phyloP scores from a whole-genome alignment of 2,329 filamentous ascomycete genomes.

The Nigrospora osmanthi region DNA sequence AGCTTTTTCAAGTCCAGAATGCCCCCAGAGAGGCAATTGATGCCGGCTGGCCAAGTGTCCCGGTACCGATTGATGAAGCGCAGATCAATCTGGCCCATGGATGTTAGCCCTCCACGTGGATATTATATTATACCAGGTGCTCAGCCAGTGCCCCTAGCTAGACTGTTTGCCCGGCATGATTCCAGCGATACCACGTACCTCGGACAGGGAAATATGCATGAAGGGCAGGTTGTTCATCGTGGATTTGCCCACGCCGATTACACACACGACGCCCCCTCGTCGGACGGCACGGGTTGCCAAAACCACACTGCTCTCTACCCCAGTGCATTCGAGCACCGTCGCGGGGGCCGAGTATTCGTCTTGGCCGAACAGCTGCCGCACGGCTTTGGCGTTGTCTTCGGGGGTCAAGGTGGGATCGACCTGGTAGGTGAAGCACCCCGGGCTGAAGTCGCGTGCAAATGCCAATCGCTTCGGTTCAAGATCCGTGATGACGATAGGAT shows the following conservation, averaged over 20 bases:
- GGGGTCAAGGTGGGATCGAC: conserved; percentile 35
- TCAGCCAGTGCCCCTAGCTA: neutral
- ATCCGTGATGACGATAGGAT: conserved; percentile 58
- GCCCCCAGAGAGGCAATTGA: conserved; percentile 50
- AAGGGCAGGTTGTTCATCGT: conserved; percentile 60
- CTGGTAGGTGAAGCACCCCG: conserved; percentile 44
- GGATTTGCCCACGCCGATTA: conserved; percentile 54
- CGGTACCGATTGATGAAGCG: conserved; percentile 65
- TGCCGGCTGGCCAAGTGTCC: conserved; percentile 62
- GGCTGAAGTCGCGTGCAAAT: conserved; percentile 52
- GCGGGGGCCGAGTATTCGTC: conserved; percentile 50
- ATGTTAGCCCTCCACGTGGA: neutral
- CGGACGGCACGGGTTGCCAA: conserved; percentile 50
- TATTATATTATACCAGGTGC: too few species aligned
- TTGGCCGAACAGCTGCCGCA: conserved; percentile 41
- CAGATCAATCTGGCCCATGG: conserved; percentile 49
- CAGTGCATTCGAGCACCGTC: conserved; percentile 57
- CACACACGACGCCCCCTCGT: conserved; percentile 52
- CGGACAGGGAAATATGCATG: conserved; percentile 56
- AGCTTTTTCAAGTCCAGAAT: conserved; percentile 54
- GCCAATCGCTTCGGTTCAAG: conserved; percentile 45
- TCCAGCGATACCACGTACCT: conserved; percentile 28
- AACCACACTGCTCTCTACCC: conserved; percentile 54
- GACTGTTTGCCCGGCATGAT: neutral
- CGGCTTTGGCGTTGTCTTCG: conserved; percentile 41